Evolutionary conservation across 352 stramenopile genomes (phyloP), one percentile per base, ranked within the genome.

Genomic region (Phytopythium chamaehyphon): DNA sequence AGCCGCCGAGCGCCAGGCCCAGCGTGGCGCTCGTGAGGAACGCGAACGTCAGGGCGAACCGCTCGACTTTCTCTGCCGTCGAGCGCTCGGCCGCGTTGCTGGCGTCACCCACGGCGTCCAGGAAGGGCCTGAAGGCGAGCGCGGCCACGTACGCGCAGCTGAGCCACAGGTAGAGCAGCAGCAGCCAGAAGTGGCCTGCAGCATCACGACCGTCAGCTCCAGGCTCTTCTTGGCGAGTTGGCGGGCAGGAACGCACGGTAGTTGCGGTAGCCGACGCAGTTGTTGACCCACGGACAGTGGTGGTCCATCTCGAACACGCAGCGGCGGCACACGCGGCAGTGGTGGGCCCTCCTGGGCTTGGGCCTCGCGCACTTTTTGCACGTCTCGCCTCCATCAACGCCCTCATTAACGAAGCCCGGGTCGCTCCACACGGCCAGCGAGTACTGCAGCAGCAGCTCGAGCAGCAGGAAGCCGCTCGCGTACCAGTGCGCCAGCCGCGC

Each of bases 271-370:
- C 95, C 96, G 23, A 99, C 88, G 62, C 95, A 98, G 74, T 98
- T 98, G 73, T 98, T 98, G 18, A 98, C 81, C 95, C 95, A 99
- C 9, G 93, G 93, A 61, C 95, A 98, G 64, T 98, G 93, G 87
- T 98, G 96, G 71, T 99, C 96, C 93, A 99, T 98, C 69, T 97
- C 94, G 55, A 95, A 86, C 28, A 98, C 85, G 50, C 92, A 98
- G 51, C 78, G 61, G 47, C 83, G 72, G 71, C 91, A 98, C 28
- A 97, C 72, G 26, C 72, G 74, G 64, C 76, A 88, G 47, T 88
- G 76, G 50, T 88, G 74, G 21, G 74, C 73, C 21, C 69, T 59
- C 11, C 35, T 46, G 0, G 76, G 73, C 35, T 73, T 76, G 16
- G 40, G 23, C 3, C 8, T 7, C 16, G 54, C 48, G 16, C 67